A percentile compares a stretch with the other conserved stretches of the same genome.
phyloP scores from a whole-genome alignment of 768 basidiomycete species.

The Rhizopogon rudus region DNA sequence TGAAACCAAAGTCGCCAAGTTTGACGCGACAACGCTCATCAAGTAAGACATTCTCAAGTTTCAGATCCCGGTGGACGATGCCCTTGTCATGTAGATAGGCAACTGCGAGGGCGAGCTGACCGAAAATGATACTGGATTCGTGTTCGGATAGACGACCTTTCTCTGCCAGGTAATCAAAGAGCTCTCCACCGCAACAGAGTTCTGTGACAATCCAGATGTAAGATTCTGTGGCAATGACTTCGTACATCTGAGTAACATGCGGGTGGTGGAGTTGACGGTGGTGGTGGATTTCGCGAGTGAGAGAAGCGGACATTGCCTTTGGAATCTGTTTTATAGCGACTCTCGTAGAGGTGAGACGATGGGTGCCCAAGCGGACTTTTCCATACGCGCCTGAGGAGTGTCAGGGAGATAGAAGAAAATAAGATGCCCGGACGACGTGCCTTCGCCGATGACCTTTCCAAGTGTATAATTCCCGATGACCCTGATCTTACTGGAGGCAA shows the following conservation, averaged over 20 bases:
- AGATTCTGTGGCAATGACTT: slow-evolving; percentile 95
- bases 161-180: slow-evolving; percentile 97
- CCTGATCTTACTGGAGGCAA: slow-evolving; percentile 84
- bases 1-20: slow-evolving; percentile 93
- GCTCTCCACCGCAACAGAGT: slow-evolving; percentile 93
- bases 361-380: slow-evolving; percentile 91
- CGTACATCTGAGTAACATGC: slow-evolving; percentile 92
- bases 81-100: slow-evolving; percentile 90
- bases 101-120: slow-evolving; percentile 92
- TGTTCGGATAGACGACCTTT: slow-evolving; percentile 82
- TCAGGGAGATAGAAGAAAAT: slow-evolving; percentile 1
- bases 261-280: slow-evolving; percentile 96
- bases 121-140: slow-evolving; percentile 85
- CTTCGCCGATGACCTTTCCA: slow-evolving; percentile 93
- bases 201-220: slow-evolving; percentile 98
- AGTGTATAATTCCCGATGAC: slow-evolving; percentile 95
- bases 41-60: slow-evolving; percentile 90
- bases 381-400: slow-evolving; percentile 77
- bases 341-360: slow-evolving; percentile 85
- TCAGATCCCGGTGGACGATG: slow-evolving; percentile 95
- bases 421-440: slow-evolving; percentile 34
- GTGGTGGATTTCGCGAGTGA: slow-evolving; percentile 98
- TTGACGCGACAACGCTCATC: slow-evolving; percentile 91
- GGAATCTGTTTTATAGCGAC: slow-evolving; percentile 99
- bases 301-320: slow-evolving; percentile 83